Conservation (phyloP, 352 stramenopile genomes). For the Phytopythium cucurbitacearum region DNA sequence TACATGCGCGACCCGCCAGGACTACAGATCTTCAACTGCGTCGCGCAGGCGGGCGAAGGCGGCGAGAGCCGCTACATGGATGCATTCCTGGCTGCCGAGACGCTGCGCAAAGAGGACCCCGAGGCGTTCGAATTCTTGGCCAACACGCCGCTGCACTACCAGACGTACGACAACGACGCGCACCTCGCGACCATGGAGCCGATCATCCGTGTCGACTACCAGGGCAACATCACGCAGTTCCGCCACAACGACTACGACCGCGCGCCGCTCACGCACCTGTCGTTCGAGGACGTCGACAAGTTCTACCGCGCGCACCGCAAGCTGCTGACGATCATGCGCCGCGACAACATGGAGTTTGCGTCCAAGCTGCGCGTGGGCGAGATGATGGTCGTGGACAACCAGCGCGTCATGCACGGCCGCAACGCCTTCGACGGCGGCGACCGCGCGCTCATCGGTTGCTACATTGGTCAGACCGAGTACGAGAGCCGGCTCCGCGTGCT, state of each 20-base stretch:
- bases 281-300: constrained; percentile 55
- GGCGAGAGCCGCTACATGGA: constrained; percentile 81
- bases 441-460: constrained; percentile 81
- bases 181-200: constrained; percentile 78
- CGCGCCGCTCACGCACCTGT: constrained; percentile 72
- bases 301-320: constrained; percentile 79
- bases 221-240: constrained; percentile 73
- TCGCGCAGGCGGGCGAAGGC: constrained; percentile 62
- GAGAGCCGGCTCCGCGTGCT: constrained; percentile 79
- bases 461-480: constrained; percentile 86
- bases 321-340: constrained; percentile 62
- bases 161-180: constrained; percentile 71
- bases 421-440: constrained; percentile 74
- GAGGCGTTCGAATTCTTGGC: constrained; percentile 70
- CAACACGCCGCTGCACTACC: constrained; percentile 68
- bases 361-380: constrained; percentile 67
- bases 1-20: constrained; percentile 86
- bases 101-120: constrained; percentile 42
- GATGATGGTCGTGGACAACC: constrained; percentile 87
- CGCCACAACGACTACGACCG: constrained; percentile 89
- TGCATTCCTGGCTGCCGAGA: constrained; percentile 73
- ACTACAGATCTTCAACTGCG: constrained; percentile 89
- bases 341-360: constrained; percentile 55
- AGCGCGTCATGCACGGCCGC: constrained; percentile 81
- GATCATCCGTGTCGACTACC: constrained; percentile 71